A percentile compares a stretch with the other conserved stretches of the same genome.
phyloP scores from a whole-genome alignment of 805 yeast genomes.

The Brettanomyces custersianus region DNA sequence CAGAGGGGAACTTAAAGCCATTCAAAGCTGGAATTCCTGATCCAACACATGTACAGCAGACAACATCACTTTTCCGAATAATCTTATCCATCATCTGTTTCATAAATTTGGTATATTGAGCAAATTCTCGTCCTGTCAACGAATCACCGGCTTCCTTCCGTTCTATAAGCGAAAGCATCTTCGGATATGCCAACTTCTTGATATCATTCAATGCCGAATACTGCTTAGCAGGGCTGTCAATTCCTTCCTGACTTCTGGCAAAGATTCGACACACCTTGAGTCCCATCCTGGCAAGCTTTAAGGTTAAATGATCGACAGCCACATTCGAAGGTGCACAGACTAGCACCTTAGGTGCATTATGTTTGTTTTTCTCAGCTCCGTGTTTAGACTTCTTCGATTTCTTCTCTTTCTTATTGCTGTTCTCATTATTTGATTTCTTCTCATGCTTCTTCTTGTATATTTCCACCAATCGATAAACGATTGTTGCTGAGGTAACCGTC shows the following conservation, averaged over 20 bases:
- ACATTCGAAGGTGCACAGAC: slow-evolving; percentile 96
- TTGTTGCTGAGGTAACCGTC: slow-evolving; percentile 87
- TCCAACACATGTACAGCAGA: slow-evolving; percentile 88
- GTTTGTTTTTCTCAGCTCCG: not conserved
- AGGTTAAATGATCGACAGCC: slow-evolving; percentile 86
- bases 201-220: slow-evolving; percentile 49
- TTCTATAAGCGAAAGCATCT: no score
- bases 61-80: slow-evolving; percentile 57
- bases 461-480: slow-evolving; percentile 65
- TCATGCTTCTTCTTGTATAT: slow-evolving; percentile 41
- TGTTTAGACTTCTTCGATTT: not conserved
- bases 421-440: not conserved
- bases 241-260: slow-evolving; percentile 75
- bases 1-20: slow-evolving; percentile 56
- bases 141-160: slow-evolving; percentile 65
- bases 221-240: slow-evolving; percentile 52
- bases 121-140: no score
- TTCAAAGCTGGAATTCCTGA: slow-evolving; percentile 71
- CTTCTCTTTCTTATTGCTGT: not conserved
- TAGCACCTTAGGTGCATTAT: slow-evolving; percentile 31
- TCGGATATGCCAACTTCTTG: slow-evolving; percentile 49
- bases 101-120: no score
- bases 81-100: no score
- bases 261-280: slow-evolving; percentile 68
- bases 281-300: slow-evolving; percentile 60